Percentiles rank a stretch among this genome's conserved stretches.
These are phyloP conservation scores for Fraxinus latifolia DNA, from an alignment of 305 asterid genomes.

Conservation along the genomic window DNA sequence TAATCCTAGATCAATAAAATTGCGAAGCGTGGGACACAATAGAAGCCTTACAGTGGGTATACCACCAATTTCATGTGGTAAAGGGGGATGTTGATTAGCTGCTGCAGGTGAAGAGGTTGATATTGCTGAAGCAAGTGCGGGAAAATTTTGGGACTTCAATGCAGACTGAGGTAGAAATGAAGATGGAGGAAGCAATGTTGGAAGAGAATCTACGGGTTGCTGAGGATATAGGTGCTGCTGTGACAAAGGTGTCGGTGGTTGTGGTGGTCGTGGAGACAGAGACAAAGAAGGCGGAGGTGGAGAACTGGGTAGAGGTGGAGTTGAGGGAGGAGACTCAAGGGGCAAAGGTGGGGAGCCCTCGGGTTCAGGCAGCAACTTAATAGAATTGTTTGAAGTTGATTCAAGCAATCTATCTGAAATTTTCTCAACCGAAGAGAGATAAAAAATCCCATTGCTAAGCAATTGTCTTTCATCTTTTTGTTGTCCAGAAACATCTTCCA, in stretches of 20 bases:
- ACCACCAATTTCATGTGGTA: constrained; percentile 44
- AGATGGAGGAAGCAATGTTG: constrained; percentile 45
- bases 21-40: constrained; percentile 11
- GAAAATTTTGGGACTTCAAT: constrained; percentile 43
- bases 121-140: constrained; percentile 44
- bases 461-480: constrained; percentile 57
- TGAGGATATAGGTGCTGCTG: constrained; percentile 45
- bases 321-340: constrained; percentile 67
- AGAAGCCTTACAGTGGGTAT: constrained; percentile 47
- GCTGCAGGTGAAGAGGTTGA: constrained; percentile 40
- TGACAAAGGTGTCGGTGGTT: constrained; percentile 37
- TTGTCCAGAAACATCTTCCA: constrained; percentile 93
- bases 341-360: constrained; percentile 90
- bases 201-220: constrained; percentile 43
- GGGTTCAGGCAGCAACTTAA: constrained; percentile 48
- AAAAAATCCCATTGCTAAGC: constrained; percentile 26
- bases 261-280: constrained; percentile 45
- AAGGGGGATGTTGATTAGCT: constrained; percentile 41
- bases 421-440: constrained; percentile 30
- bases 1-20: neutral
- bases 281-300: constrained; percentile 51
- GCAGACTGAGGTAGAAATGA: constrained; percentile 49
- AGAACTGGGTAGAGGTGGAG: constrained; percentile 82
- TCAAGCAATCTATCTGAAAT: constrained; percentile 31
- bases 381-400: constrained; percentile 33